Conservation (phyloP, 192 early-diverging fungal genomes). For the Backusella macrospora region DNA sequence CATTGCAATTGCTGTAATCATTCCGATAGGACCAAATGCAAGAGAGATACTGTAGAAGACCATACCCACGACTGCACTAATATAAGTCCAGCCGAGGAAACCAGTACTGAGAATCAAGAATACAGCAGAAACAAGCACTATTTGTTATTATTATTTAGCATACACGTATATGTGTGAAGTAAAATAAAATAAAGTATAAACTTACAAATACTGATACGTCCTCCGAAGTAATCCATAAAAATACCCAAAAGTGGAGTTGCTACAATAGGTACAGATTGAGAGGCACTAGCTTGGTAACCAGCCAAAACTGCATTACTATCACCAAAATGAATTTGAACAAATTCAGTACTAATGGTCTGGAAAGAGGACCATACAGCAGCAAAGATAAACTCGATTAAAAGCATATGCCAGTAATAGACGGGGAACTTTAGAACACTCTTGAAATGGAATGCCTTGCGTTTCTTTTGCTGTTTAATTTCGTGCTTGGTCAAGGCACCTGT, state of each 20-base stretch:
- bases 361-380: constrained; percentile 49
- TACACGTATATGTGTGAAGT: neutral
- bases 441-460: constrained; percentile 58
- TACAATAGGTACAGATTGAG: constrained; percentile 58
- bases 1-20: constrained; percentile 63
- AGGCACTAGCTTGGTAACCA: constrained; percentile 44
- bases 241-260: constrained; percentile 56
- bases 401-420: constrained; percentile 60
- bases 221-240: constrained; percentile 57
- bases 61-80: constrained; percentile 57
- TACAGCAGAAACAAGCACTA: constrained; percentile 37
- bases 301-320: constrained; percentile 30
- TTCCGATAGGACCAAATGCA: constrained; percentile 60
- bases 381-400: constrained; percentile 58
- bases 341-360: constrained; percentile 41
- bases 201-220: constrained; percentile 49
- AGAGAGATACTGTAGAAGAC: constrained; percentile 60
- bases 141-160: neutral
- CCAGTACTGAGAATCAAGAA: constrained; percentile 35
- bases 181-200: neutral
- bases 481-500: constrained; percentile 7
- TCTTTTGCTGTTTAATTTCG: constrained; percentile 39
- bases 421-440: constrained; percentile 56
- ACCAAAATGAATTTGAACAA: constrained; percentile 44
- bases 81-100: constrained; percentile 60